Evolutionary conservation across 345 rosid genomes (phyloP).

Genomic region (Syzygium aqueum): DNA sequence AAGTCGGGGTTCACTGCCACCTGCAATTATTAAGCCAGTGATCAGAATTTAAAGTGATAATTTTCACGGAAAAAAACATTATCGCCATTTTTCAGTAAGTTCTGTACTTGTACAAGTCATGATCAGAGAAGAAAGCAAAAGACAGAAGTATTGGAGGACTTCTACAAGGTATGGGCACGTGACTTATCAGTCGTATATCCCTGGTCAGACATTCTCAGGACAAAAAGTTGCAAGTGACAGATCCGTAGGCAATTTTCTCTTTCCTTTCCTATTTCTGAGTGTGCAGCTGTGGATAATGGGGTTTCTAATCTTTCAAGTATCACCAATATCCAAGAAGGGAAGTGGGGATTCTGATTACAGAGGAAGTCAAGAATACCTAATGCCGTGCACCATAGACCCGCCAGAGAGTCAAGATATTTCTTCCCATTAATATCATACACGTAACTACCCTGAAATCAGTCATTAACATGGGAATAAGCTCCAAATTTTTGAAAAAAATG

Average conservation of each 20-base stretch:
- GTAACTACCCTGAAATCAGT: conserved; percentile 60
- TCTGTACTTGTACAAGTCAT: not conserved
- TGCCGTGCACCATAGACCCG: conserved; percentile 97
- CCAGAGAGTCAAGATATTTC: conserved; percentile 93
- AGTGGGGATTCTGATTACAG: not conserved
- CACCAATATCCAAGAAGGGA: not conserved
- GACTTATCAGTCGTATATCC: not conserved
- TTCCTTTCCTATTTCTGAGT: not conserved
- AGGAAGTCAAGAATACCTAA: conserved; percentile 33
- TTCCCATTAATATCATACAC: conserved; percentile 69
- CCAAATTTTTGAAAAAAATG: not conserved
- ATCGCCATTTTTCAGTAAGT: not conserved
- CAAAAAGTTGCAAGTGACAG: not conserved
- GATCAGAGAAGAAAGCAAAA: not conserved
- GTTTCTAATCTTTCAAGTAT: not conserved
- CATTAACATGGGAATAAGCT: conserved; percentile 1
- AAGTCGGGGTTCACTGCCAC: conserved; percentile 87
- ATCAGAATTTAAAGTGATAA: not conserved
- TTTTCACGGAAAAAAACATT: not conserved
- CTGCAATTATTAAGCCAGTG: conserved; percentile 24
- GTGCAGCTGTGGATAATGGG: not conserved
- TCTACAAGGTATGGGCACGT: not conserved
- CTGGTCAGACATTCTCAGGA: not conserved
- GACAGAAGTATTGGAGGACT: not conserved
- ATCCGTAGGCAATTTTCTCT: not conserved